Percentiles rank a stretch among this genome's conserved stretches.
phyloP scores from a whole-genome alignment of 2,329 filamentous ascomycete genomes.

The Colletotrichum sp. region DNA sequence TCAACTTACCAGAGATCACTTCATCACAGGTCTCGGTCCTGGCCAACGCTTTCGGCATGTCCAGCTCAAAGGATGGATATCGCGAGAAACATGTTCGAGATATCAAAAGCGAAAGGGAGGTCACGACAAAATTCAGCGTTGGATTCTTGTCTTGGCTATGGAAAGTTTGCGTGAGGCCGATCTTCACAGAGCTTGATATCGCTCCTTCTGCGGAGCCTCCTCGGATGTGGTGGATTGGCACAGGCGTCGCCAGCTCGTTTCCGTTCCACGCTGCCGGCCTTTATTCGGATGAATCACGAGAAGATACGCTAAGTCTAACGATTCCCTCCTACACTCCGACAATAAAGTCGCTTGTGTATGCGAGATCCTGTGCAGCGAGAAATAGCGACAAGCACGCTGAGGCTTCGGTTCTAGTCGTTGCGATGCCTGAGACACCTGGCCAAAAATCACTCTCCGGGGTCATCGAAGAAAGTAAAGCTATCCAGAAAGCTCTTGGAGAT shows the following conservation, averaged over 20 bases:
- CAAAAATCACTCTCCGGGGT: not conserved
- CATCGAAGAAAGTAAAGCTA: not conserved
- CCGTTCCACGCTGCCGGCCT: slow-evolving; percentile 7
- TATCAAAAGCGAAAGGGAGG: not conserved
- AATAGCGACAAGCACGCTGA: not conserved
- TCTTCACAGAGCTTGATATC: not conserved
- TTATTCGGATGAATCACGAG: not conserved
- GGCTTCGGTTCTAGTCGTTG: not conserved
- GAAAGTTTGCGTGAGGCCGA: not conserved
- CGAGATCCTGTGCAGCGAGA: not conserved
- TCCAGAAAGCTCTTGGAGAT: not conserved
- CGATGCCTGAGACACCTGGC: not conserved
- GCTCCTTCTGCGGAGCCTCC: not conserved
- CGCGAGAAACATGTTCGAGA: not conserved
- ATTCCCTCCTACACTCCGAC: not conserved
- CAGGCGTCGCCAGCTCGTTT: not conserved
- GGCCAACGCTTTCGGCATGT: not conserved
- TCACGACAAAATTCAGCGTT: not conserved
- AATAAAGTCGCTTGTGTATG: not conserved
- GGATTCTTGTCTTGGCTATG: not conserved
- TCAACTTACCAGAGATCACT: not conserved
- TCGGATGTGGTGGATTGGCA: not conserved
- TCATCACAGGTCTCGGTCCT: not conserved
- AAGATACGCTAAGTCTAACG: not conserved
- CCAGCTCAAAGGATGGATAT: not conserved